Percentiles rank a stretch among this genome's conserved stretches.
phyloP scores from a whole-genome alignment of 371 early-diverging fungal species.

The Batrachochytrium dendrobatidis region DNA sequence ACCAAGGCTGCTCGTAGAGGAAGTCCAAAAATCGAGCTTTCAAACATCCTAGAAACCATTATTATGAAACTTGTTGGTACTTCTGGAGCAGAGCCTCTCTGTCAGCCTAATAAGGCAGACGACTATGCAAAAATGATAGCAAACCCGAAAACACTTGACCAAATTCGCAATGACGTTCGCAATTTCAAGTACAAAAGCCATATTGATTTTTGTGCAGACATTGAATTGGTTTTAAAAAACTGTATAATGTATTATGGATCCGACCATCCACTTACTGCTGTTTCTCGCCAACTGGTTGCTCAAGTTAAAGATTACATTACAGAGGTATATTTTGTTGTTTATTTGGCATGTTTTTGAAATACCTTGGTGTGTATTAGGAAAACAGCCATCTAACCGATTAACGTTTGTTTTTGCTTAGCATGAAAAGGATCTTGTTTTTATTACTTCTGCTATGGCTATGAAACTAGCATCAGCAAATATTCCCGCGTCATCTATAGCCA shows the following conservation, averaged over 20 bases:
- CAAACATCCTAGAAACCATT: slow-evolving; percentile 22
- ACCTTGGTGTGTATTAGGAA: too few relatives aligned
- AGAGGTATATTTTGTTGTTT: neutral
- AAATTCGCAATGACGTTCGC: slow-evolving; percentile 29
- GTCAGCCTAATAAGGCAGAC: slow-evolving; percentile 17
- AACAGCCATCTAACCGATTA: too few relatives aligned
- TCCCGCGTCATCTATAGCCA: too few relatives aligned
- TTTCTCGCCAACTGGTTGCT: slow-evolving; percentile 14
- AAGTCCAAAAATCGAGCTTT: slow-evolving; percentile 19
- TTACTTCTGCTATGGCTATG: too few relatives aligned
- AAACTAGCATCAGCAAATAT: too few relatives aligned
- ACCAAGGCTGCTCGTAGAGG: slow-evolving; percentile 10
- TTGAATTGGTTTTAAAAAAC: slow-evolving; percentile 31
- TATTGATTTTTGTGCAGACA: slow-evolving; percentile 27
- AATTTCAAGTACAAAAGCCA: slow-evolving; percentile 25
- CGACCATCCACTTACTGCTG: slow-evolving; percentile 14
- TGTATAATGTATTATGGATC: slow-evolving; percentile 32
- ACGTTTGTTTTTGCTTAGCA: too few relatives aligned
- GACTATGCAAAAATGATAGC: slow-evolving; percentile 36
- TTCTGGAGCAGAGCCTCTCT: slow-evolving; percentile 31
- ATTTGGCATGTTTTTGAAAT: too few relatives aligned
- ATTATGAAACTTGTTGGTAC: slow-evolving; percentile 24
- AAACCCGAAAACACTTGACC: slow-evolving; percentile 34
- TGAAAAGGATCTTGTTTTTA: too few relatives aligned
- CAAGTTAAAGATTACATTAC: neutral